Base-by-base conservation (phyloP, 2,329 filamentous ascomycete genomes). In the Alternaria metachromatica region DNA sequence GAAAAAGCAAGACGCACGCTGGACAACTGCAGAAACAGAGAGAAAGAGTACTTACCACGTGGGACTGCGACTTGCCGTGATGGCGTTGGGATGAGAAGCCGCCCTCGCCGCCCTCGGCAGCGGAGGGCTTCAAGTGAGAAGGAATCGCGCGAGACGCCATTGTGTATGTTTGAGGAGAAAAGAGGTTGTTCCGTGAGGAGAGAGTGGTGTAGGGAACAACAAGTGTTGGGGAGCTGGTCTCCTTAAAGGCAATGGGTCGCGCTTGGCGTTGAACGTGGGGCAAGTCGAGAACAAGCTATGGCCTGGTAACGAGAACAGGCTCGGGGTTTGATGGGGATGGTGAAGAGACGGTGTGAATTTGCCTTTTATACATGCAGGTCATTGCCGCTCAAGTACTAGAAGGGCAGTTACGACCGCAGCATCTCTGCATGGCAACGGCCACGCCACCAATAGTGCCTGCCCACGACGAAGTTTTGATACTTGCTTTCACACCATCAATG, bases 61-160 rank as follows among this genome's bases (percentile, higher is more conserved):
- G 92, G 65, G 91, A 93, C 81, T 92, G 90, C 72, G 91, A 92
- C 88, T 94, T 94, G 84, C 92, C 92, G 82, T 94, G 91, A 80
- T 93, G 92, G 80, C 90, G 89, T 72, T 86, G 85, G 25, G 70
- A 71, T 73, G 86, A 83, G 70, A 89, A 85, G 72, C 80, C 83
- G 46, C 72, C 71, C 60, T 76, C 79, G 68, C 80, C 83, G 64
- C 76, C 78, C 41, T 68, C 74, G 41, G 78, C 78, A 41, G 75
- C 71, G 63, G 83, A 82, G 66, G 89, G 87, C 87, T 93, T 95
- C 76, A 97, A 87, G 86, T 96, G 95, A 46, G 92, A 86, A 69
- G 94, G 93, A 74, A 97, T 85, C 69, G 92, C 92, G 73, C 85
- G 84, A 77, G 88, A 86, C 69, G 92, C 89, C 91, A 95, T 95